These are phyloP conservation scores for Lumnitzera racemosa DNA, from an alignment of 345 rosid genomes.

Conservation along the genomic window DNA sequence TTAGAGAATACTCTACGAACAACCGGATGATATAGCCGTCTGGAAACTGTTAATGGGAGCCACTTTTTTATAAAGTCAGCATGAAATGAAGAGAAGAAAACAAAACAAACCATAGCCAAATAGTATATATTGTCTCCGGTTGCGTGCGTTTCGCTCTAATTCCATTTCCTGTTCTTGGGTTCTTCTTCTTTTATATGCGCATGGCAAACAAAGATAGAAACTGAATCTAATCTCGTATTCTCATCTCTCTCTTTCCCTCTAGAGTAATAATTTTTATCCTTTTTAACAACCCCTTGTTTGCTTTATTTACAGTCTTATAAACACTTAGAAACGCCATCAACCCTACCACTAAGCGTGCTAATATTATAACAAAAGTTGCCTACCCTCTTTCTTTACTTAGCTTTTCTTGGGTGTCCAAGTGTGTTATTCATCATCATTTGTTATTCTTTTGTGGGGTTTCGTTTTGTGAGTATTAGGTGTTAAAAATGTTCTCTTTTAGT, in stretches of 20 bases:
- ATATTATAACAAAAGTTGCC: conserved; percentile 12
- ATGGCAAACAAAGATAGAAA: not conserved
- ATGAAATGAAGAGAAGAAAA: no score
- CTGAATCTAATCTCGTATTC: conserved; percentile 15
- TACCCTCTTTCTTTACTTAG: conserved; percentile 8
- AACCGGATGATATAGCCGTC: no score
- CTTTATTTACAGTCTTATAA: not conserved
- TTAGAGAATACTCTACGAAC: no score
- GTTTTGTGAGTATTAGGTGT: conserved; percentile 15
- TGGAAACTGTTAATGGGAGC: no score
- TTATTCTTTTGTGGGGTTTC: conserved; percentile 4
- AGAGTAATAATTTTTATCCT: conserved; percentile 11
- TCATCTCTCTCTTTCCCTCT: conserved; percentile 10
- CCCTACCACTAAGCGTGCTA: conserved; percentile 28
- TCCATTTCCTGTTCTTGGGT: not conserved
- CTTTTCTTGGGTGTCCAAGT: conserved; percentile 10
- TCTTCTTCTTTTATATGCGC: not conserved
- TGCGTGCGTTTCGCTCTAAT: conserved; percentile 12
- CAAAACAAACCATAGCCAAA: no score
- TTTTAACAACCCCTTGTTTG: not conserved
- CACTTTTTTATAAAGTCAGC: no score
- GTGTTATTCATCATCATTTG: not conserved
- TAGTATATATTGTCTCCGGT: not conserved
- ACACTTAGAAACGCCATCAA: conserved; percentile 1
- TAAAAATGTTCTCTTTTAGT: conserved; percentile 10